These are phyloP conservation scores for Neurospora crassa DNA, from an alignment of 2,329 filamentous ascomycete genomes.

Conservation along the genomic window DNA sequence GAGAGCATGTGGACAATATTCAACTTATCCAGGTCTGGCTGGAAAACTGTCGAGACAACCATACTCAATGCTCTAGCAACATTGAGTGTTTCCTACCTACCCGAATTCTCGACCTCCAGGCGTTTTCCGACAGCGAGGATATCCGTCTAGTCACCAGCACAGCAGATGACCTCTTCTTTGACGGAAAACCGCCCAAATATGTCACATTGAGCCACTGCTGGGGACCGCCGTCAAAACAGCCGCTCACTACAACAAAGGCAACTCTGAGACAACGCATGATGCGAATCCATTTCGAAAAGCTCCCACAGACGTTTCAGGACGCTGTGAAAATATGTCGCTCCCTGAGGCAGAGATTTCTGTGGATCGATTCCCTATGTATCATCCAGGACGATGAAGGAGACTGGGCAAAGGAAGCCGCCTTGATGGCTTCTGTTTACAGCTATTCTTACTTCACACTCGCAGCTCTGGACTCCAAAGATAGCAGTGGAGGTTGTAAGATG, in stretches of 20 bases:
- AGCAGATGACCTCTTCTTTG: background rate
- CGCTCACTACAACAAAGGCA: background rate
- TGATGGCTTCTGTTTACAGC: slow-evolving; percentile 1
- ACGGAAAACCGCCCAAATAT: background rate
- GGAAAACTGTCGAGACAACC: background rate
- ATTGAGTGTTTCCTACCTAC: background rate
- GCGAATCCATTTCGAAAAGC: background rate
- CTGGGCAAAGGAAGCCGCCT: slow-evolving; percentile 1
- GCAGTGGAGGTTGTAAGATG: background rate
- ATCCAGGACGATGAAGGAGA: background rate
- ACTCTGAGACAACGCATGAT: background rate
- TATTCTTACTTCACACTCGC: background rate
- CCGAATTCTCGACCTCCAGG: background rate
- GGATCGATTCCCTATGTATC: slow-evolving; percentile 5
- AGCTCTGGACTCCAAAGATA: fast-evolving
- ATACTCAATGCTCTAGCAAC: background rate
- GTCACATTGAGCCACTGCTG: slow-evolving; percentile 1
- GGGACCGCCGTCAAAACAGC: background rate
- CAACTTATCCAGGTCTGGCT: background rate
- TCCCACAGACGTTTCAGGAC: background rate
- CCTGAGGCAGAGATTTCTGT: background rate
- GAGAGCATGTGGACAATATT: background rate
- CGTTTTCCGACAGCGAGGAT: background rate
- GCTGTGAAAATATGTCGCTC: background rate
- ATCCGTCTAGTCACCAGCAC: background rate